Base-by-base conservation (phyloP, 2,329 filamentous ascomycete species). In the Coniochaeta sp. region DNA sequence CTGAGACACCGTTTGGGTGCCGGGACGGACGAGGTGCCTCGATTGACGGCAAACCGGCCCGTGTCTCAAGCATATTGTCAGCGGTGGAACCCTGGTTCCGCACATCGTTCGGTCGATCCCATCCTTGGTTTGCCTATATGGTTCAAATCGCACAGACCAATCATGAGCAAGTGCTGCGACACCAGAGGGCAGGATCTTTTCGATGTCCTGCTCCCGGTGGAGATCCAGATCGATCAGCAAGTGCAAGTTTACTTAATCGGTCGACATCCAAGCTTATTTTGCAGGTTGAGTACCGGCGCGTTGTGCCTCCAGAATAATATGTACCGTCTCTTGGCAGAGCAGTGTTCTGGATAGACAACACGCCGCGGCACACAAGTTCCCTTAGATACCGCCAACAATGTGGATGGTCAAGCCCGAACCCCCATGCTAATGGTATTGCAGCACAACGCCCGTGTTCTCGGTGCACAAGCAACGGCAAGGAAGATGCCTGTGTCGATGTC, bases 401-500 rank as follows among this genome's bases (percentile, higher is more conserved):
- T 24, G 2, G 43, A 24, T 14, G 43, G 5, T 12, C 43, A 22
- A 17, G n/a, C 24, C 9, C 24, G 11, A 31, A n/a, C 26, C 19
- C 17, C 7, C 47, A 57, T 57, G 54, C 34, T 57, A 36, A 57
- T n/a, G 31, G 22, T 11, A 7, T 22, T 57, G 54, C 64, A 89
- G 86, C 89, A 58, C 88, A 91, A 72, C 82, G 90, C 60, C 90
- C 90, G 31, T 95, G 90, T 70, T 87, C 88, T 31, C 83, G 90
- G 70, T 95, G 90, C 70, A 77, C 89, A 36, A 85, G 85, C 67
- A 91, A 90, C 69, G 89, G 89, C 62, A 95, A 93, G 68, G 81
- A 93, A 78, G 89, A 92, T 61, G 81, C 87, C 8, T 95, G 90
- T 70, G 80, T 91, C 67, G 90, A 95, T 73, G 90, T 95, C 36